phyloP scores from a whole-genome alignment of 1,139 yeast genomes.

The Arxiozyma bovina region DNA sequence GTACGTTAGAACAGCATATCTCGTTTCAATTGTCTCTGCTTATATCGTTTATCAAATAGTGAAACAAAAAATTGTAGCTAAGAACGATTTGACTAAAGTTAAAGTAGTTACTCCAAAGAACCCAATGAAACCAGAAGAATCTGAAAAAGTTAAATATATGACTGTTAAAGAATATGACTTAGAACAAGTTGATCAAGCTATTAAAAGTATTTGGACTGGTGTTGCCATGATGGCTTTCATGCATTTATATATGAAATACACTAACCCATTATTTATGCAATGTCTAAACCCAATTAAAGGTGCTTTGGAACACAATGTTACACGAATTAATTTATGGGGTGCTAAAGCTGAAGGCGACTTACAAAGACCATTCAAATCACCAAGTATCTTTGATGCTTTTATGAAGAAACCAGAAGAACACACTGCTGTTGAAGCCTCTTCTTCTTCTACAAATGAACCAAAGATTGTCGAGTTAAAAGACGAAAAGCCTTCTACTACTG shows the following conservation, averaged over 20 bases:
- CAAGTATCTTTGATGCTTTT: slow-evolving; percentile 68
- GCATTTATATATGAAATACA: slow-evolving; percentile 96
- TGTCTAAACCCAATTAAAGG: slow-evolving; percentile 82
- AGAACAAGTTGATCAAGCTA: slow-evolving; percentile 67
- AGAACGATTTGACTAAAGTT: slow-evolving; percentile 86
- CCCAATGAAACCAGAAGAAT: slow-evolving; percentile 49
- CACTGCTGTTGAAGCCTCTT: slow-evolving; percentile 42
- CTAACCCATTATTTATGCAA: slow-evolving; percentile 96
- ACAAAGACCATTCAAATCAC: slow-evolving; percentile 93
- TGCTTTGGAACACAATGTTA: slow-evolving; percentile 85
- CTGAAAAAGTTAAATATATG: slow-evolving; percentile 72
- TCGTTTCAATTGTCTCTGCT: slow-evolving; percentile 57
- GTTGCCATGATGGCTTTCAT: slow-evolving; percentile 97
- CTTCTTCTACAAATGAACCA: slow-evolving; percentile 49
- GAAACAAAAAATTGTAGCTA: slow-evolving; percentile 51
- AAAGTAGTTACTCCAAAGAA: slow-evolving; percentile 85
- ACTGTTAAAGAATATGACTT: slow-evolving; percentile 93
- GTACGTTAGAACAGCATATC: slow-evolving; percentile 70
- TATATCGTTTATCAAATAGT: slow-evolving; percentile 59
- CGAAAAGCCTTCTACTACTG: slow-evolving; percentile 4
- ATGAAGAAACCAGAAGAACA: slow-evolving; percentile 5
- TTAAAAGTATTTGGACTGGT: slow-evolving; percentile 79
- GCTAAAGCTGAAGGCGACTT: slow-evolving; percentile 80
- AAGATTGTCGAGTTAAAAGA: slow-evolving; percentile 9
- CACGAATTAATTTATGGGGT: slow-evolving; percentile 83